phyloP scores from a whole-genome alignment of 2,329 filamentous ascomycete genomes.

The Aspergillus tubingensis region DNA sequence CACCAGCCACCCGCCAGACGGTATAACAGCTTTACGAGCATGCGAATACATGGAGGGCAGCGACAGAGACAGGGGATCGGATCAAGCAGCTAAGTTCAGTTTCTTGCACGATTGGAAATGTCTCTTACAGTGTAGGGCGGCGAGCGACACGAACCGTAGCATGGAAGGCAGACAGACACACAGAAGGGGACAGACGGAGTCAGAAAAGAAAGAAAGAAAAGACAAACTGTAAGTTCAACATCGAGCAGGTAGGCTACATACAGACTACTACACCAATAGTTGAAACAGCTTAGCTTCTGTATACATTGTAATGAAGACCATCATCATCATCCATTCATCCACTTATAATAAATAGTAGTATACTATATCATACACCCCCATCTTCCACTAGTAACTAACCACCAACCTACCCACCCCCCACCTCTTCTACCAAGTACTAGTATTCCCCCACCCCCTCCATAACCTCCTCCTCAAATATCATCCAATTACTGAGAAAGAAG shows the following conservation, averaged over 20 bases:
- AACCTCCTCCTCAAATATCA: too few relatives aligned
- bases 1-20: too few relatives aligned
- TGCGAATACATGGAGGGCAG: background rate
- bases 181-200: too few relatives aligned
- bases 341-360: background rate
- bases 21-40: background rate
- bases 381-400: too few relatives aligned
- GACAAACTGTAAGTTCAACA: too few relatives aligned
- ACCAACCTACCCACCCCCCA: background rate
- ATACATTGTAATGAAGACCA: too few relatives aligned
- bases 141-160: too few relatives aligned
- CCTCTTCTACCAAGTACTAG: background rate
- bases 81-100: constrained; percentile 8
- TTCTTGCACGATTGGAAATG: background rate
- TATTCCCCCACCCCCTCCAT: background rate
- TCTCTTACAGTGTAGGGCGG: background rate
- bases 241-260: too few relatives aligned
- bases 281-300: too few relatives aligned
- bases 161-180: too few relatives aligned
- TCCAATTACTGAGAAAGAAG: background rate
- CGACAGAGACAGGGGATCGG: background rate
- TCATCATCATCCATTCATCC: background rate
- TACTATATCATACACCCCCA: background rate
- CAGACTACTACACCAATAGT: too few relatives aligned
- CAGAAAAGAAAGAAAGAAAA: too few relatives aligned